Conservation (phyloP, 805 yeast species). For the Yarrowia keelungensis region DNA sequence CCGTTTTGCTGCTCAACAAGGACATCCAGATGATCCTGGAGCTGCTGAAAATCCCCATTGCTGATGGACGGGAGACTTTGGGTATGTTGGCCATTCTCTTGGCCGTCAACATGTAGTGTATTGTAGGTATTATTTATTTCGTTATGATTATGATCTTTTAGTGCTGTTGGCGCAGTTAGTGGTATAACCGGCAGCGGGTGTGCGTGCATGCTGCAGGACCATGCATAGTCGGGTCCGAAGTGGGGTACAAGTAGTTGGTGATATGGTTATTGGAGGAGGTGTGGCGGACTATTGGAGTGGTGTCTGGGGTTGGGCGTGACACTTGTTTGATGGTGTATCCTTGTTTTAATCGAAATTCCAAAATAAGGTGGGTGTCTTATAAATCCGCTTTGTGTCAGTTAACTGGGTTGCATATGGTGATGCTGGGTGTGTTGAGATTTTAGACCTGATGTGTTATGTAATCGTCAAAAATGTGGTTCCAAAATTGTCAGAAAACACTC, state of each 20-base stretch:
- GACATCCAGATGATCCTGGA: slow-evolving; percentile 36
- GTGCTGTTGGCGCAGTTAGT: not conserved
- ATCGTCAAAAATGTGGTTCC: no score
- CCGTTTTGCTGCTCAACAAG: slow-evolving; percentile 31
- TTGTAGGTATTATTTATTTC: slow-evolving; percentile 4
- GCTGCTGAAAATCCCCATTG: slow-evolving; percentile 32
- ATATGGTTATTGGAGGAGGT: no score
- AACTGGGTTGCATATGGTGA: no score
- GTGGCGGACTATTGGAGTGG: not conserved
- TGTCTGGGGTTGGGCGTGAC: no score
- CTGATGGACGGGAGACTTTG: slow-evolving; percentile 28
- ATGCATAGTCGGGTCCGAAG: slow-evolving; percentile 26
- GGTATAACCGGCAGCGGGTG: not conserved
- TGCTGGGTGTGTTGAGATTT: no score
- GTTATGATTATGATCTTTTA: slow-evolving; percentile 3
- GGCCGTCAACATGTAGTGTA: slow-evolving; percentile 30
- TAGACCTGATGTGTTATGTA: no score
- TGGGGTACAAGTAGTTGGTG: not conserved
- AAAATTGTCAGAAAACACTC: no score
- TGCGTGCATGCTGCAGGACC: not conserved
- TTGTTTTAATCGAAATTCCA: no score
- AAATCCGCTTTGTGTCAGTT: no score
- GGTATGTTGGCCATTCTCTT: slow-evolving; percentile 34
- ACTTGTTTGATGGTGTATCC: no score
- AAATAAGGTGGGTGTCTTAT: no score